These are phyloP conservation scores for Lichenothelia convexa DNA, from an alignment of 495 filamentous ascomycete genomes.

Conservation along the genomic window DNA sequence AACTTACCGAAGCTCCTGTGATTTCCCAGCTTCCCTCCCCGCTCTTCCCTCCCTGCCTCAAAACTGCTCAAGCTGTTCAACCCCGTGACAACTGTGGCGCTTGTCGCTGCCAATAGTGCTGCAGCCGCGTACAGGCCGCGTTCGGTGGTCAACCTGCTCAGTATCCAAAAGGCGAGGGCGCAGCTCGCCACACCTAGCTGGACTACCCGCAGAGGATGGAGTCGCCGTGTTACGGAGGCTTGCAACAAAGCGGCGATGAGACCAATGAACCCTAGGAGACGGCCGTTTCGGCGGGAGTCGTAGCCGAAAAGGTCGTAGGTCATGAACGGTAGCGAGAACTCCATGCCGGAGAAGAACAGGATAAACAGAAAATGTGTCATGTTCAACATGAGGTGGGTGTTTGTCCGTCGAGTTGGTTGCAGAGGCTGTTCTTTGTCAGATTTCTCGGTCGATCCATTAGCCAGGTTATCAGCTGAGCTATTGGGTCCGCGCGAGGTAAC, in stretches of 20 bases:
- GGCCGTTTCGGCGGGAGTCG: constrained; percentile 59
- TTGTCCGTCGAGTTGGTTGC: constrained; percentile 33
- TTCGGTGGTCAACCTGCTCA: constrained; percentile 48
- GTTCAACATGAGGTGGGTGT: constrained; percentile 70
- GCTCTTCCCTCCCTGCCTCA: constrained; percentile 60
- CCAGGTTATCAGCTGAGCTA: constrained; percentile 12
- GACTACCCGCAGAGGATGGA: constrained; percentile 61
- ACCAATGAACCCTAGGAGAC: constrained; percentile 83
- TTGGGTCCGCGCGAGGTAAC: constrained; percentile 30
- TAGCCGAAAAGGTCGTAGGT: constrained; percentile 83
- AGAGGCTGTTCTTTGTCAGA: constrained; percentile 12
- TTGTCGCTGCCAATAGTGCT: constrained; percentile 67
- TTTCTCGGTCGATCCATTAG: constrained; percentile 4
- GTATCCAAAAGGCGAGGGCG: constrained; percentile 58
- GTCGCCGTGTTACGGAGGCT: constrained; percentile 61
- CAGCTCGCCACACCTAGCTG: constrained; percentile 63
- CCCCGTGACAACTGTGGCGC: constrained; percentile 83
- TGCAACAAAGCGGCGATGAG: constrained; percentile 83
- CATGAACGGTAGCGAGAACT: constrained; percentile 91
- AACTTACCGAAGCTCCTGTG: constrained; percentile 60
- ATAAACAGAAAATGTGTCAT: constrained; percentile 77
- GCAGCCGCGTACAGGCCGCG: constrained; percentile 61
- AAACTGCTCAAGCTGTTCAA: constrained; percentile 83
- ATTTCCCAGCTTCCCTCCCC: constrained; percentile 70
- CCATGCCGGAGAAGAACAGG: constrained; percentile 92